Evolutionary conservation across 495 filamentous ascomycete genomes (phyloP), one percentile per base, ranked within the genome.

Genomic region (Tuber borchii): DNA sequence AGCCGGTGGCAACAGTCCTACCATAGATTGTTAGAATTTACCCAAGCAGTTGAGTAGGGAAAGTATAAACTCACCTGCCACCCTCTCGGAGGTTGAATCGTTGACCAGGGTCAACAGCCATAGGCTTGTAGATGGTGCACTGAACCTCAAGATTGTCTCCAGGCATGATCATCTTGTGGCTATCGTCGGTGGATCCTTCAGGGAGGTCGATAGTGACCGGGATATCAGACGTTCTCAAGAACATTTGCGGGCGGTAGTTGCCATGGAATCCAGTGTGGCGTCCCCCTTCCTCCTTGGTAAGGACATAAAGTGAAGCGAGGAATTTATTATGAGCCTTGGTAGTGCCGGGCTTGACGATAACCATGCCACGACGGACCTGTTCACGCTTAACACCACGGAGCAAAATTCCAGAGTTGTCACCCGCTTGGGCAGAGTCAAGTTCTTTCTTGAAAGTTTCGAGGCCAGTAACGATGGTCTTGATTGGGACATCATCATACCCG

Each of bases 371-470:
- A 79, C 86, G 87, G 81, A 99, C 86, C 81, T 99, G 96, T 85
- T 98, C 96, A 83, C 95, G 93, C 85, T 92, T 92, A 83, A 98
- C 85, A 87, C 95, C 93, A 85, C 95, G 93, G 84, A 99, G 91
- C 37, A 99, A 89, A 34, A 99, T 91, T 84, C 95, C 95, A n/a
- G 95, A 95, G 90, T 97, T 98, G 87, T 99, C 95, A 83, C 95
- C 95, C 73, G 95, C 95, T 76, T 91, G 89, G 76, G 93, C 93
- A 86, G 97, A 93, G 72, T 95, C 93, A 85, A 94, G 97, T 70
- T 92, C 93, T 88, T 99, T 99, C 89, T 98, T 96, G 89, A 99
- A 99, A 76, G 94, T 98, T 87, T 99, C 95, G 83, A 98, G 97
- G 83, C 98, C 95, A 82, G 95, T 99, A 75, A 99, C 94, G 87